A percentile compares a stretch with the other conserved stretches of the same genome.
Conservation (phyloP, 2,329 filamentous ascomycete species). For the Cryphonectria japonica region DNA sequence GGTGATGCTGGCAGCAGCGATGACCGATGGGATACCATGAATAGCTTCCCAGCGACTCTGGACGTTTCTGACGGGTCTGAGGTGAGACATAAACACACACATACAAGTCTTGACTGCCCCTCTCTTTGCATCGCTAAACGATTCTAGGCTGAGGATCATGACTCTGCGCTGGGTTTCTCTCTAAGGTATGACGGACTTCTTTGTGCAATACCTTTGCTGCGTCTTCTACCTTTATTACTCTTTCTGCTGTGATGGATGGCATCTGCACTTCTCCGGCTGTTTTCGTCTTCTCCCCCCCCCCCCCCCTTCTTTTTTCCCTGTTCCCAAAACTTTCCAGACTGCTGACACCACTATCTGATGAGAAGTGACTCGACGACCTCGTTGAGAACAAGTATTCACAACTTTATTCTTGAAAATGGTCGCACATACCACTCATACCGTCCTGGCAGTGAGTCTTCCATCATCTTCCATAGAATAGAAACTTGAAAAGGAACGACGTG, state of each 20-base stretch:
- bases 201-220: not conserved
- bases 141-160: conserved; percentile 19
- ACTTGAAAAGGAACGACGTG: not conserved
- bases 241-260: not conserved
- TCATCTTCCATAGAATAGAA: not conserved
- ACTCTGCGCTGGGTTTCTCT: conserved; percentile 24
- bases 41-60: conserved; percentile 11
- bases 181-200: conserved; percentile 14
- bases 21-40: conserved; percentile 7
- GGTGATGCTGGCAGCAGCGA: not conserved
- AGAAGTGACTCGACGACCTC: conserved; percentile 40
- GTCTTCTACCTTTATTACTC: not conserved
- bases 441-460: conserved; percentile 36
- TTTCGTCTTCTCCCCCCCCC: too few species aligned
- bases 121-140: not conserved
- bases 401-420: conserved; percentile 38
- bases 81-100: conserved; percentile 3
- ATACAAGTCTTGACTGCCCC: not conserved
- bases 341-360: not conserved
- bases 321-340: not conserved
- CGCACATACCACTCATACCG: conserved; percentile 40
- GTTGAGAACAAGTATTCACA: conserved; percentile 35
- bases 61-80: conserved; percentile 24
- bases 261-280: too few species aligned
- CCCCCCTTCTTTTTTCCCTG: too few species aligned